Base-by-base conservation (phyloP, 2,329 filamentous ascomycete species). In the Akanthomyces lecanii region DNA sequence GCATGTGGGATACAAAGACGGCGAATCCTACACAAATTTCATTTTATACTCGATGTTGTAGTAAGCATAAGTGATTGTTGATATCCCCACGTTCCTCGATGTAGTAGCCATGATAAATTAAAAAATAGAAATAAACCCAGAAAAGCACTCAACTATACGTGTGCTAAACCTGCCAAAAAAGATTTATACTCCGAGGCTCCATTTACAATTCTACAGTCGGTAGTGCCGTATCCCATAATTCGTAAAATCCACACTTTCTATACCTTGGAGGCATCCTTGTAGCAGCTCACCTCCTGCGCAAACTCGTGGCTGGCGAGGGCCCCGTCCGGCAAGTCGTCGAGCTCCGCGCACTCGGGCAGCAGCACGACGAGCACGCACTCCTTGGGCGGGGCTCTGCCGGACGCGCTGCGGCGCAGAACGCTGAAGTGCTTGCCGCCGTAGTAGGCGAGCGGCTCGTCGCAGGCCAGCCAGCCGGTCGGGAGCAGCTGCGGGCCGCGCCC, bases 351-450 rank as follows among this genome's bases (percentile, higher is more conserved):
- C 66, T 76, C 69, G 10, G 77, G 74, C 33, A 79, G 65, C 47
- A 80, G 67, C 7, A 64, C 68, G 54, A 81, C 68, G 7, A 71
- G 66, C 1, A 71, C 75, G 62, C 78, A 81, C 14, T 67, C 72
- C 28, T 69, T 66, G 0, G 76, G 74, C 3, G 75, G 66, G 14
- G 61, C 18, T 58, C 61, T 36, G 38, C 57, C 58, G 62, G 65
- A 25, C 6, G 59, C 58, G 64, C 74, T 73, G 6, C 69, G 67
- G 30, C 71, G 74, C 60, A 78, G 66, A 8, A 72, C 68, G 36
- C 72, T 69, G 42, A 73, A 73, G 47, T 71, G 67, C n/a, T 59
- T 53, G 11, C 65, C 62, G 11, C 66, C 53, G 64, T 77, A 77
- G 68, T 77, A 79, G 2, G 70, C 68, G 1, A 78, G 66, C 0